Conservation (phyloP, 140 eudicot species). For the Senecio squalidus region DNA sequence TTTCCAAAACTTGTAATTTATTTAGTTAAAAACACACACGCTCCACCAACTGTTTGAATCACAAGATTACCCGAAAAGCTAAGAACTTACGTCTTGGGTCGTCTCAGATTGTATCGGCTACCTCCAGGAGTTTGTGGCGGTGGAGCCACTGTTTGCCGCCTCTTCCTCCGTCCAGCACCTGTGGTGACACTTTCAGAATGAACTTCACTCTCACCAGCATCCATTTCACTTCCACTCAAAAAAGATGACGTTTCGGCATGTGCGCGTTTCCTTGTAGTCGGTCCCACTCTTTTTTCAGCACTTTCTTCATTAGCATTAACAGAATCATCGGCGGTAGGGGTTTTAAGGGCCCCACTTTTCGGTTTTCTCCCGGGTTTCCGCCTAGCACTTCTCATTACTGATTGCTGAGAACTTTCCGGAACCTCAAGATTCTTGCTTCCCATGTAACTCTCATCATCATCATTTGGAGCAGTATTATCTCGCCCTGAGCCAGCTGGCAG, state of each 20-base stretch:
- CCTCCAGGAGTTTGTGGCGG: constrained; percentile 51
- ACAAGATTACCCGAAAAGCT: constrained; percentile 9
- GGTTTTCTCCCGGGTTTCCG: constrained; percentile 36
- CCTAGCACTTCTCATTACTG: constrained; percentile 42
- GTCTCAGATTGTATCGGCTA: constrained; percentile 81
- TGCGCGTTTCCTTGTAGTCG: constrained; percentile 43
- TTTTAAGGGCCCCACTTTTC: constrained; percentile 40
- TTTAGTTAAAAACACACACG: neutral
- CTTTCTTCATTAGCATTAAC: constrained; percentile 24
- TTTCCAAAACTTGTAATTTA: neutral
- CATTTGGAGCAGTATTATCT: constrained; percentile 21
- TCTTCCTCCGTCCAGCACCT: constrained; percentile 62
- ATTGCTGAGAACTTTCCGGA: constrained; percentile 54
- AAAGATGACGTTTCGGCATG: constrained; percentile 47
- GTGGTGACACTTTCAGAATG: constrained; percentile 65
- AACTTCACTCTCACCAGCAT: constrained; percentile 58
- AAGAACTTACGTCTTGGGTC: constrained; percentile 67
- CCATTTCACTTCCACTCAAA: constrained; percentile 50
- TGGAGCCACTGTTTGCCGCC: constrained; percentile 55
- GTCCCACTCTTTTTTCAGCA: constrained; percentile 16
- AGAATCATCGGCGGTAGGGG: constrained; percentile 32
- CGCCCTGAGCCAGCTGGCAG: constrained; percentile 18
- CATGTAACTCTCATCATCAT: constrained; percentile 29
- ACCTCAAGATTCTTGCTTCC: constrained; percentile 34
- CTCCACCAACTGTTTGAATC: too few relatives aligned